Conservation (phyloP, 2,329 filamentous ascomycete species). For the Xylariaceae sp. region DNA sequence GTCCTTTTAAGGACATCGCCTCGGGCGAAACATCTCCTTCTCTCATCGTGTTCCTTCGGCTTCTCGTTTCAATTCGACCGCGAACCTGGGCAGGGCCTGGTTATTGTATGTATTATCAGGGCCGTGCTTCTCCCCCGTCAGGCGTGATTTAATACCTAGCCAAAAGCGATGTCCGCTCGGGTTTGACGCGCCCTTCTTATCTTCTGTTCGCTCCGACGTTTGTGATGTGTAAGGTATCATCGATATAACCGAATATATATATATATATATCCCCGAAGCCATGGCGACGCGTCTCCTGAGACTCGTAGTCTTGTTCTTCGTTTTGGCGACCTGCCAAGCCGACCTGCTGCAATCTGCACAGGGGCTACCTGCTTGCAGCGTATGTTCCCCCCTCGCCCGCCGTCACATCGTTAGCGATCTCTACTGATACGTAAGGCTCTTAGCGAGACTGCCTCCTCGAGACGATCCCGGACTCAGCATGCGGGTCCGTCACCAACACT, state of each 20-base stretch:
- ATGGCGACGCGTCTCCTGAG: not conserved
- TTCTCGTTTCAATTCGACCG: not conserved
- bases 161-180: not conserved
- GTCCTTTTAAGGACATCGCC: too few species aligned
- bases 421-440: not conserved
- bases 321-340: not conserved
- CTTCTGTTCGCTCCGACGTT: not conserved
- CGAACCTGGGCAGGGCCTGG: not conserved
- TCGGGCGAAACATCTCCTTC: not conserved
- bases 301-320: not conserved
- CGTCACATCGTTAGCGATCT: not conserved
- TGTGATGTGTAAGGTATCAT: not conserved
- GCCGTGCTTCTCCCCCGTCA: not conserved
- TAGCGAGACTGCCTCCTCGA: constrained; percentile 9
- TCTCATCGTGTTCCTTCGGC: not conserved
- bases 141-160: not conserved
- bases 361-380: constrained; percentile 3
- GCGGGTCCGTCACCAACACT: constrained; percentile 12
- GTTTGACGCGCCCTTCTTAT: not conserved
- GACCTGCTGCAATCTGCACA: not conserved
- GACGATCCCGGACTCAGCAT: constrained; percentile 10
- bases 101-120: not conserved
- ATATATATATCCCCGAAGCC: not conserved
- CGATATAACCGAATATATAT: too few species aligned
- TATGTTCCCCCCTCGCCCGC: not conserved